Evolutionary conservation across 1,284 basidiomycete genomes (phyloP).

Genomic region (Coniophora puteana): DNA sequence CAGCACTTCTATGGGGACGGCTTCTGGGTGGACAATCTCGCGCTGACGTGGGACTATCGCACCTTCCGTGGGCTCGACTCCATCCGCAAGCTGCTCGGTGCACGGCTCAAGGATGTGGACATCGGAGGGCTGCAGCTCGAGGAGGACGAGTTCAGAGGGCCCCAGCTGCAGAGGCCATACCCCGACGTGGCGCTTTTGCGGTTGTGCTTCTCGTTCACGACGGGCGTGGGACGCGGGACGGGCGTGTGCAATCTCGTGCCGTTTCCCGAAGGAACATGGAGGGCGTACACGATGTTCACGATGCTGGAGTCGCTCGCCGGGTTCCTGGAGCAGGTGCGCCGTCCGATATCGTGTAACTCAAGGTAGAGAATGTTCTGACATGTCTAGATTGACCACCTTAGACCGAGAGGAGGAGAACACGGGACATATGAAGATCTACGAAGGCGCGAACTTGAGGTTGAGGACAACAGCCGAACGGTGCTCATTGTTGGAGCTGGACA

Average conservation of each 20-base stretch:
- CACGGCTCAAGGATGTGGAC: slow-evolving; percentile 21
- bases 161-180: slow-evolving; percentile 19
- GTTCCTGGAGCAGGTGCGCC: slow-evolving; percentile 33
- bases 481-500: slow-evolving; percentile 33
- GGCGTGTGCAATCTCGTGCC: slow-evolving; percentile 18
- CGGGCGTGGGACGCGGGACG: slow-evolving; percentile 21
- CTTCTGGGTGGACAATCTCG: slow-evolving; percentile 26
- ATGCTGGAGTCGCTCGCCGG: slow-evolving; percentile 46
- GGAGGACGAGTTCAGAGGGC: slow-evolving; percentile 13
- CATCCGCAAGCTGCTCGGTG: slow-evolving; percentile 20
- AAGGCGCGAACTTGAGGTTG: slow-evolving; percentile 19
- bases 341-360: slow-evolving; percentile 8
- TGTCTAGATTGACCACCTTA: slow-evolving; percentile 18
- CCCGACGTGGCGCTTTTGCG: slow-evolving; percentile 23
- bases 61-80: slow-evolving; percentile 19
- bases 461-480: slow-evolving; percentile 24
- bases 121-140: slow-evolving; percentile 20
- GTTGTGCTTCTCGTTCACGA: slow-evolving; percentile 20
- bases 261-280: slow-evolving; percentile 17
- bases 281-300: slow-evolving; percentile 34
- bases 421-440: slow-evolving; percentile 27
- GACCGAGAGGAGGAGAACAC: slow-evolving; percentile 16
- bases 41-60: slow-evolving; percentile 27
- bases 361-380: slow-evolving; percentile 9
- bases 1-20: slow-evolving; percentile 24